Conservation (phyloP, 306 rosid species). For the Acacia acuminata region DNA sequence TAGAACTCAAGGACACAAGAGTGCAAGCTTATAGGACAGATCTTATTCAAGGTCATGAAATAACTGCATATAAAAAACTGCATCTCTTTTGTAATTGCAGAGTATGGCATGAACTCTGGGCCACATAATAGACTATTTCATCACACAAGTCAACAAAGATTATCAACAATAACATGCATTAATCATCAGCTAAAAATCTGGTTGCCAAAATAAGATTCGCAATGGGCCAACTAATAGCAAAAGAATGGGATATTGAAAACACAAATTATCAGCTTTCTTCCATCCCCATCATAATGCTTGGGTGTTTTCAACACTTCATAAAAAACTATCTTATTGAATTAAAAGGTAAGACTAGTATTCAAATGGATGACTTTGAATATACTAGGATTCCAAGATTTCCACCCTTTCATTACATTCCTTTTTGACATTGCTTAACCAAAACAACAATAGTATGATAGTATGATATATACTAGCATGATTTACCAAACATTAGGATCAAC, state of each 20-base stretch:
- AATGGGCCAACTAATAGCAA: conserved; percentile 15
- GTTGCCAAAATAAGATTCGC: background rate
- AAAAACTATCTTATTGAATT: background rate
- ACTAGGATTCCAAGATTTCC: background rate
- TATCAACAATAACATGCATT: no score
- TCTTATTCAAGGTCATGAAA: no score
- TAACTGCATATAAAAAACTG: no score
- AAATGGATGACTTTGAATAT: conserved; percentile 8
- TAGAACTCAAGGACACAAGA: background rate
- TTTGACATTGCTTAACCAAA: background rate
- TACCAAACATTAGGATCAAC: conserved; percentile 9
- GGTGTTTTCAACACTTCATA: background rate
- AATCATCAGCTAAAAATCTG: background rate
- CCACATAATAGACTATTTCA: no score
- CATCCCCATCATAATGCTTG: background rate
- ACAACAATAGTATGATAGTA: background rate
- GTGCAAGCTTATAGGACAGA: background rate
- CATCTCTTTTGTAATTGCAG: no score
- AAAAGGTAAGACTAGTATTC: background rate
- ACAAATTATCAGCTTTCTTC: background rate
- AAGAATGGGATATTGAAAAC: background rate
- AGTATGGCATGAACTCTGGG: no score
- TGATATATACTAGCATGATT: conserved; percentile 17
- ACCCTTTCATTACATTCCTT: background rate
- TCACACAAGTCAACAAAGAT: no score